Evolutionary conservation across 768 basidiomycete species (phyloP), one percentile per base, ranked within the genome.

Genomic region (Pleurotus citrinopileatus): DNA sequence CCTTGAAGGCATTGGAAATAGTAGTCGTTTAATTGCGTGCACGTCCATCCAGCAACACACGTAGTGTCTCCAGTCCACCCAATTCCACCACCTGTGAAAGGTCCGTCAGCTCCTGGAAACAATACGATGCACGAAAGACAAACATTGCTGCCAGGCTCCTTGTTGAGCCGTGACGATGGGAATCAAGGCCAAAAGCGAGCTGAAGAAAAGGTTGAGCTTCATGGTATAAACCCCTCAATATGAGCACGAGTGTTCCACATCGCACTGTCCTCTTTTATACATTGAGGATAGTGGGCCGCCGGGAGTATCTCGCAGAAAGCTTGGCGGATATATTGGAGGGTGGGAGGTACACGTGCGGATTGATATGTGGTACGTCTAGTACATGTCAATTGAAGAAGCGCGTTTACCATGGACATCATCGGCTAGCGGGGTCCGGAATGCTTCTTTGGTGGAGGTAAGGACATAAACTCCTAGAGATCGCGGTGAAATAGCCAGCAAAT

Each of bases 11-110:
- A 50, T 23, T 50, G 48, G 8, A 32, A 70, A 56, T 70, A 74
- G 10, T 53, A 74, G n/a, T 64, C 58, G 50, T 73, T 74, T 4
- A 65, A 15, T 4, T 38, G 38, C 23, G 55, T 62, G 55, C 74
- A 75, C 3, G 60, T 59, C 25, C 68, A 47, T 1, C 72, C 71
- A 42, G 70, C 56, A 3, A 61, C 67, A 57, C 74, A 75, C 3
- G 66, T 65, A 13, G 70, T 73, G 3, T 56, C 55, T 15, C 73
- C 73, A 42, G 59, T 64, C 70, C 70, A 75, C 2, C 68, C 67
- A 15, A 61, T 61, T 25, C 73, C 73, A 55, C 73, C 72, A 50
- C 72, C 70, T 72, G 52, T 22, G 4, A 8, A 5, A 9, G 17
- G 5, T 5, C 9, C n/a, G 17, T 17, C 42, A 42, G 42, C 42